These are phyloP conservation scores for Suhomyces emberorum DNA, from an alignment of 805 yeast species.

Conservation along the genomic window DNA sequence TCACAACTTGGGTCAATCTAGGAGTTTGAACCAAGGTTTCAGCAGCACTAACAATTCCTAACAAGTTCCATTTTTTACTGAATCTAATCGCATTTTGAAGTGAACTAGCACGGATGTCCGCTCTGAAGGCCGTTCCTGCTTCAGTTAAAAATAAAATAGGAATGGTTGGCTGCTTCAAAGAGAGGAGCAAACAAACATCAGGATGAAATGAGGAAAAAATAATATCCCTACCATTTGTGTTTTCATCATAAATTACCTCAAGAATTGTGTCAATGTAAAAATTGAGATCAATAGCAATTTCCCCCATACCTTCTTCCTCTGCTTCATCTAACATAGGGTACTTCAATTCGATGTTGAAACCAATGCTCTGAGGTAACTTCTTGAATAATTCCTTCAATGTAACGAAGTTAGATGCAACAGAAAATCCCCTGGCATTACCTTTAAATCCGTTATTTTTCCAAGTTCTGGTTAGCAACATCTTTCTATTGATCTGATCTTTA, in stretches of 20 bases:
- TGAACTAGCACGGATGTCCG: constrained; percentile 83
- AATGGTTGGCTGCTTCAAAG: constrained; percentile 89
- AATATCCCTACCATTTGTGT: constrained; percentile 76
- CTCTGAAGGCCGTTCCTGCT: constrained; percentile 80
- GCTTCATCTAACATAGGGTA: constrained; percentile 96
- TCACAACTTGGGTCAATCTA: constrained; percentile 84
- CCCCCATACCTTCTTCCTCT: constrained; percentile 83
- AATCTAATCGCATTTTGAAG: constrained; percentile 89
- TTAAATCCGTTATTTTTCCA: constrained; percentile 83
- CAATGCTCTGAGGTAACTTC: constrained; percentile 77
- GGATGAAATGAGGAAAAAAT: constrained; percentile 94
- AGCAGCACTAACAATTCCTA: constrained; percentile 91
- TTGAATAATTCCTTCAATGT: constrained; percentile 81
- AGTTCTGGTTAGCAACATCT: constrained; percentile 86
- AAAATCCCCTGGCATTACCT: constrained; percentile 87
- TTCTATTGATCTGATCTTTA: constrained; percentile 42
- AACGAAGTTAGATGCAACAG: constrained; percentile 89
- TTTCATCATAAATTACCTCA: constrained; percentile 68
- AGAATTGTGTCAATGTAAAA: constrained; percentile 86
- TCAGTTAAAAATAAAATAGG: constrained; percentile 91
- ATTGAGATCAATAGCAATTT: constrained; percentile 77
- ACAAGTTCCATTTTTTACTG: constrained; percentile 83
- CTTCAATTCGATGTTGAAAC: constrained; percentile 92
- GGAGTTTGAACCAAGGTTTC: constrained; percentile 86
- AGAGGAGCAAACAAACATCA: constrained; percentile 79